Evolutionary conservation across 305 asterid genomes (phyloP).

Genomic region (Fraxinus platypoda): DNA sequence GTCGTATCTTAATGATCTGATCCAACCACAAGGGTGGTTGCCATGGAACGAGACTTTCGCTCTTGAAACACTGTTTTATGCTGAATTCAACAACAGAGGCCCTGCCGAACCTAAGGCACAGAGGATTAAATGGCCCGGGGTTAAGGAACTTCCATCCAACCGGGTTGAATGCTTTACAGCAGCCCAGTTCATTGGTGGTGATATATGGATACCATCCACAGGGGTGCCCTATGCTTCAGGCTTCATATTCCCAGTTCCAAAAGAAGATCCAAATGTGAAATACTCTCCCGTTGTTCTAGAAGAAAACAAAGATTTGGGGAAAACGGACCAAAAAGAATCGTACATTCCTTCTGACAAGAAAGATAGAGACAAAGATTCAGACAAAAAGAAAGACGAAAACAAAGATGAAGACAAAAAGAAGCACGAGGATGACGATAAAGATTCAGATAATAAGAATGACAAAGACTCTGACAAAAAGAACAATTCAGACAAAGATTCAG

Average conservation of each 20-base stretch:
- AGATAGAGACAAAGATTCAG: neutral
- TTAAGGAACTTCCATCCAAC: slow-evolving; percentile 25
- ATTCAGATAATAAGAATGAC: neutral
- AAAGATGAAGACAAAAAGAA: neutral
- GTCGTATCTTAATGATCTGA: slow-evolving; percentile 30
- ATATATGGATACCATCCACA: slow-evolving; percentile 30
- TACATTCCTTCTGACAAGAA: neutral
- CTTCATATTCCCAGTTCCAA: slow-evolving; percentile 20
- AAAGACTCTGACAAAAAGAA: neutral
- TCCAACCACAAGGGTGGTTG: slow-evolving; percentile 49
- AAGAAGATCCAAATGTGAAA: neutral
- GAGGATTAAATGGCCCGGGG: slow-evolving; percentile 38
- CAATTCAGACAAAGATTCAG: neutral
- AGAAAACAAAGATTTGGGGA: slow-evolving; percentile 11
- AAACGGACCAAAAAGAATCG: neutral
- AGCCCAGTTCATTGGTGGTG: slow-evolving; percentile 18
- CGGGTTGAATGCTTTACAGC: slow-evolving; percentile 31
- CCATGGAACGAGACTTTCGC: slow-evolving; percentile 30
- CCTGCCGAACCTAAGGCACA: slow-evolving; percentile 29
- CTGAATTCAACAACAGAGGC: slow-evolving; percentile 44
- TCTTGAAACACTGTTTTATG: slow-evolving; percentile 41
- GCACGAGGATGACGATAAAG: neutral
- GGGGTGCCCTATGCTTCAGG: slow-evolving; percentile 39
- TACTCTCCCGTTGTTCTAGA: neutral
- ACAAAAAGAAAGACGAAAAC: neutral